Percentiles rank a stretch among this genome's conserved stretches.
Conservation (phyloP, 345 rosid species). For the Corymbia maculata region DNA sequence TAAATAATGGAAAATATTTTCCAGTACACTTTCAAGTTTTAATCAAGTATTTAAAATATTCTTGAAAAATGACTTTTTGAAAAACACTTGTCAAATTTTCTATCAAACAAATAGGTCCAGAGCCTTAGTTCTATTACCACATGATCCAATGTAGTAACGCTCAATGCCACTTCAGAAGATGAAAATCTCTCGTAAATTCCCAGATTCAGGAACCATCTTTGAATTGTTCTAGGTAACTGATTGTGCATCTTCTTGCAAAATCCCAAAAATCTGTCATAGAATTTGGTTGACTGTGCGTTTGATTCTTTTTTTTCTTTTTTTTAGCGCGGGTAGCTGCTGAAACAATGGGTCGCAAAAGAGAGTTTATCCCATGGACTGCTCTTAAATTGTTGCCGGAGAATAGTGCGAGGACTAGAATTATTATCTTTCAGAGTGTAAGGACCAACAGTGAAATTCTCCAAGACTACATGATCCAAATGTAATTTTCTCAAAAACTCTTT, state of each 20-base stretch:
- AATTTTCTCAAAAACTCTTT: background rate
- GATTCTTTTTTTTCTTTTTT: too few relatives aligned
- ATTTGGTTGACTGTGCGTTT: background rate
- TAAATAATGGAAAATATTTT: too few relatives aligned
- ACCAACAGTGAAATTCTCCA: background rate
- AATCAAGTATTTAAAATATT: too few relatives aligned
- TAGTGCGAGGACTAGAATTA: background rate
- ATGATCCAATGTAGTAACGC: too few relatives aligned
- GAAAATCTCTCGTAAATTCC: too few relatives aligned
- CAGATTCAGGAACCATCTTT: too few relatives aligned
- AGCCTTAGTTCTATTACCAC: too few relatives aligned
- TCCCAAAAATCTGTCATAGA: background rate
- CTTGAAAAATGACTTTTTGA: too few relatives aligned
- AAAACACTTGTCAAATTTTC: too few relatives aligned
- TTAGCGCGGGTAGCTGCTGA: too few relatives aligned
- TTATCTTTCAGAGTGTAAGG: background rate
- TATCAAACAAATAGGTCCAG: too few relatives aligned
- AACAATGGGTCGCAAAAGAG: constrained; percentile 80
- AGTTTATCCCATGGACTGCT: constrained; percentile 86
- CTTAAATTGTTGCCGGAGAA: background rate
- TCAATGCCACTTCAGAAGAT: too few relatives aligned
- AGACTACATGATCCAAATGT: background rate
- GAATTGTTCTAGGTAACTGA: background rate
- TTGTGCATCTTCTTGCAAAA: background rate
- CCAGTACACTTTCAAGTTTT: background rate